Percentiles rank a stretch among this genome's conserved stretches.
These are phyloP conservation scores for Capronia americana DNA, from an alignment of 2,329 filamentous ascomycete genomes.

Conservation along the genomic window DNA sequence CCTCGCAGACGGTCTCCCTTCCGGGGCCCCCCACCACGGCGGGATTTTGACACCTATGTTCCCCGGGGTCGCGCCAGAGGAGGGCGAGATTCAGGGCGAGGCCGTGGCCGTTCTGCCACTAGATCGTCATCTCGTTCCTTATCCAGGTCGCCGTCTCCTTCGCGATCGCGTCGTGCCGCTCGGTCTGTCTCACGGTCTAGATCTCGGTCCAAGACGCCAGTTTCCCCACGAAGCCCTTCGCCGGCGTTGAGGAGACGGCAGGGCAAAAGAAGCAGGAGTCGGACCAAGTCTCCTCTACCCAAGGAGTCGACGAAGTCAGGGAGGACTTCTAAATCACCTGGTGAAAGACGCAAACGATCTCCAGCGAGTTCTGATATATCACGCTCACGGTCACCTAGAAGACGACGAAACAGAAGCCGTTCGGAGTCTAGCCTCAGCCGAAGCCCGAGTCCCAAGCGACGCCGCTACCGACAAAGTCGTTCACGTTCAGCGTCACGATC, in stretches of 20 bases:
- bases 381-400: conserved; percentile 63
- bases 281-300: conserved; percentile 20
- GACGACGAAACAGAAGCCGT: conserved; percentile 50
- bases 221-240: conserved; percentile 43
- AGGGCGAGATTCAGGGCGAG: conserved; percentile 44
- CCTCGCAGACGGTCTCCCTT: conserved; percentile 56
- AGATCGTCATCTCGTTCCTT: conserved; percentile 34
- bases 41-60: conserved; percentile 64
- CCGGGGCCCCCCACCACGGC: conserved; percentile 54
- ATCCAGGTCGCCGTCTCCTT: conserved; percentile 46
- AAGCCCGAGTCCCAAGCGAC: conserved; percentile 46
- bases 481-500: conserved; percentile 48
- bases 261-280: conserved; percentile 25
- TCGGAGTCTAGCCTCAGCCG: conserved; percentile 48
- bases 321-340: conserved; percentile 48
- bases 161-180: conserved; percentile 36
- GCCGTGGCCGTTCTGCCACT: conserved; percentile 31
- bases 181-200: conserved; percentile 16
- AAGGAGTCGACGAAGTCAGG: conserved; percentile 47
- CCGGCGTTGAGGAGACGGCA: conserved; percentile 34
- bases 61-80: conserved; percentile 52
- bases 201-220: conserved; percentile 23
- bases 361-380: conserved; percentile 56
- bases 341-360: conserved; percentile 55
- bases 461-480: conserved; percentile 42